Conservation (phyloP, 2,329 filamentous ascomycete genomes). For the Botrytis cinerea region DNA sequence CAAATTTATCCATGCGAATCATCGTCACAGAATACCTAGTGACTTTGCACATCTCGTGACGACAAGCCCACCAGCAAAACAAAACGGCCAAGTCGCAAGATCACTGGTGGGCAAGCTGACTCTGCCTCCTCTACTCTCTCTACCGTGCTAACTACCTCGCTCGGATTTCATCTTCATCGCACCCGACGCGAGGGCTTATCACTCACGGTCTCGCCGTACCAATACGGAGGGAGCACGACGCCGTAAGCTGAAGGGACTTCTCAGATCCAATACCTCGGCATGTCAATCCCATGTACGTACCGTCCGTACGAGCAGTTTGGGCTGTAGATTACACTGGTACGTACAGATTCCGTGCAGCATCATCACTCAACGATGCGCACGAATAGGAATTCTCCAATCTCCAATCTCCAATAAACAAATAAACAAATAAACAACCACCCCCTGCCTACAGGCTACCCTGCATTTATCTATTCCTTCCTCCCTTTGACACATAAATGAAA, state of each 20-base stretch:
- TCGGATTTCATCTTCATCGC: not conserved
- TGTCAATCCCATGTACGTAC: not conserved
- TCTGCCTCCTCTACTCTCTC: too few species aligned
- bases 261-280: not conserved
- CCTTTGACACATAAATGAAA: not conserved
- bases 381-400: not conserved
- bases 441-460: not conserved
- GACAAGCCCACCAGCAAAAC: not conserved
- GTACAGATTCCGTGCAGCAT: not conserved
- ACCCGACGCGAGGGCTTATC: not conserved
- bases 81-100: not conserved
- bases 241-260: too few species aligned
- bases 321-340: not conserved
- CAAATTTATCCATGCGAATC: not conserved
- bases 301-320: too few species aligned
- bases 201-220: not conserved
- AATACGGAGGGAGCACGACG: not conserved
- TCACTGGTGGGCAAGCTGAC: not conserved
- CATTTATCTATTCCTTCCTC: not conserved
- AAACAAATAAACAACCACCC: not conserved
- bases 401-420: not conserved
- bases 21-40: not conserved
- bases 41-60: not conserved
- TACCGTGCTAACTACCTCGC: not conserved
- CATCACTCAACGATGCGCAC: not conserved